Percentiles rank a stretch among this genome's conserved stretches.
Evolutionary conservation across 495 filamentous ascomycete genomes (phyloP).

Genomic region (Hyaloscypha finlandica): DNA sequence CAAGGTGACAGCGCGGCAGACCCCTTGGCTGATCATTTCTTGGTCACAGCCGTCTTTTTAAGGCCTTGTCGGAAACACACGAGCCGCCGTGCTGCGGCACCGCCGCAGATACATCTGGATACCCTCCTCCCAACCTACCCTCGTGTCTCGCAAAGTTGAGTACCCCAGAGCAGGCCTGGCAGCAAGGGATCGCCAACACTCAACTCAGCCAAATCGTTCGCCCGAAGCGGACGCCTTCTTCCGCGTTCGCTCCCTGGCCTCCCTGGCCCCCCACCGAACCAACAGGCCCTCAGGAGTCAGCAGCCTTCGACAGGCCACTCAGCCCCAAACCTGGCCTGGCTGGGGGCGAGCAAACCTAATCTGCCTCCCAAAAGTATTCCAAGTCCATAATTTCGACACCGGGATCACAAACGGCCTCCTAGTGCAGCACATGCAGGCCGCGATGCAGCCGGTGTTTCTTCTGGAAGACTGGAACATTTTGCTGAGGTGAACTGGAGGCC

Average conservation of each 20-base stretch:
- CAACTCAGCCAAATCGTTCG: not conserved
- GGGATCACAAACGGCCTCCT: too few relatives aligned
- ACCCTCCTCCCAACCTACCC: not conserved
- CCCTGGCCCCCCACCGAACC: too few relatives aligned
- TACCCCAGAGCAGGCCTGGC: not conserved
- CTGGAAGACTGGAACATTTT: too few relatives aligned
- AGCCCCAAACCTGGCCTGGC: not conserved
- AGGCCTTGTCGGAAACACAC: too few relatives aligned
- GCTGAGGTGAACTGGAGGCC: too few relatives aligned
- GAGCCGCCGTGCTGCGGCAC: not conserved
- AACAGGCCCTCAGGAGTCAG: too few relatives aligned
- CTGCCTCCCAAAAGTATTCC: not conserved
- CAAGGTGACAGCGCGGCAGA: too few relatives aligned
- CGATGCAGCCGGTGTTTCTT: too few relatives aligned
- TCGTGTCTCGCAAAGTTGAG: not conserved
- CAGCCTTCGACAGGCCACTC: not conserved
- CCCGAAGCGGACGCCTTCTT: not conserved
- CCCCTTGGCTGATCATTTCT: too few relatives aligned
- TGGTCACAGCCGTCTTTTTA: too few relatives aligned
- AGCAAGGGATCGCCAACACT: not conserved
- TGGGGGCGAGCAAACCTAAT: constrained; percentile 6
- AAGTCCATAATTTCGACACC: not conserved
- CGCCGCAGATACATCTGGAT: not conserved
- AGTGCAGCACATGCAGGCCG: too few relatives aligned
- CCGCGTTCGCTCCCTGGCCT: too few relatives aligned